These are phyloP conservation scores for Neocallimastix lanati DNA, from an alignment of 192 early-diverging fungal species.

Conservation along the genomic window DNA sequence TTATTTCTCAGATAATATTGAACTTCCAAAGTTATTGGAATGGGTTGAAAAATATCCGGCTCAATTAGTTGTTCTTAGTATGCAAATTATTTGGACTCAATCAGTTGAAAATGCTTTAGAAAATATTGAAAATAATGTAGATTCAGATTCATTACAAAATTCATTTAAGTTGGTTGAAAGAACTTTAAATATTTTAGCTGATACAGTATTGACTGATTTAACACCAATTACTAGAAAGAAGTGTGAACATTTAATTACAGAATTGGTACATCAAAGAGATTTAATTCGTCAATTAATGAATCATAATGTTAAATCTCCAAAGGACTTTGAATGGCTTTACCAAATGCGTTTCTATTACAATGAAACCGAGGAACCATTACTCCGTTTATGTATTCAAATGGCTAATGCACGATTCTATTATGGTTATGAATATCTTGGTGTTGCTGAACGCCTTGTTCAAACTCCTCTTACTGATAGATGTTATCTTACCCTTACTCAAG, in stretches of 20 bases:
- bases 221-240: constrained; percentile 68
- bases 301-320: constrained; percentile 21
- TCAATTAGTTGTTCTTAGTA: constrained; percentile 79
- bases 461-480: constrained; percentile 98
- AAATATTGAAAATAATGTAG: constrained; percentile 4
- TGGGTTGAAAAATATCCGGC: constrained; percentile 86
- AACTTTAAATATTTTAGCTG: constrained; percentile 71
- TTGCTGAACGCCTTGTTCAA: constrained; percentile 91
- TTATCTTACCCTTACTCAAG: constrained; percentile 95
- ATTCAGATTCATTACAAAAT: constrained; percentile 20
- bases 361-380: constrained; percentile 41
- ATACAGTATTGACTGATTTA: constrained; percentile 80
- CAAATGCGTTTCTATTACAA: constrained; percentile 90
- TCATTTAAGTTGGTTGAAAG: constrained; percentile 42
- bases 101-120: constrained; percentile 62
- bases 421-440: constrained; percentile 95
- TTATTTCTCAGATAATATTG: constrained; percentile 17
- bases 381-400: constrained; percentile 64
- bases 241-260: constrained; percentile 95
- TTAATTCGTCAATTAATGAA: constrained; percentile 51
- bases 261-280: constrained; percentile 96
- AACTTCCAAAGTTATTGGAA: constrained; percentile 24
- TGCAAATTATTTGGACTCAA: constrained; percentile 79
- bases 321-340: constrained; percentile 89
- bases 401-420: constrained; percentile 87